These are phyloP conservation scores for Phytophthora cactorum DNA, from an alignment of 352 stramenopile genomes.

Conservation along the genomic window DNA sequence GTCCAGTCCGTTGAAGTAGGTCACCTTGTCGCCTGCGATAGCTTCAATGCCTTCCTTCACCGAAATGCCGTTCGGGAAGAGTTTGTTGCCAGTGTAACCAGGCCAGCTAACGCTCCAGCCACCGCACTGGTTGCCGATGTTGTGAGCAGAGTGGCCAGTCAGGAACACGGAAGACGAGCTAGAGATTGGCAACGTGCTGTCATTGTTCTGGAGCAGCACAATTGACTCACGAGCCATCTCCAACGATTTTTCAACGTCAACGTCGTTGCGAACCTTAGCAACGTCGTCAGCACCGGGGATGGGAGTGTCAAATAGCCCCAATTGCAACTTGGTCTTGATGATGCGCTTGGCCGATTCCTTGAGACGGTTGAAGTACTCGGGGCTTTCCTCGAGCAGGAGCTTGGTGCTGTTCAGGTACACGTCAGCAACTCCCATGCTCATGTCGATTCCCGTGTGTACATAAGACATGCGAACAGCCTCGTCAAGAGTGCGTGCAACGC, in stretches of 20 bases:
- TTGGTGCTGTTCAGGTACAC: constrained; percentile 52
- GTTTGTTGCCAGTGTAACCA: constrained; percentile 54
- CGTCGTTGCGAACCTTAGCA: constrained; percentile 42
- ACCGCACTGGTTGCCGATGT: constrained; percentile 43
- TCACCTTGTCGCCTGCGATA: constrained; percentile 28
- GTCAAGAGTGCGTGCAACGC: constrained; percentile 36
- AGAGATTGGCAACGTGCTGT: constrained; percentile 52
- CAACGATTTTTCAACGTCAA: constrained; percentile 54
- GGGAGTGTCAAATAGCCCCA: constrained; percentile 65
- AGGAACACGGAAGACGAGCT: constrained; percentile 33
- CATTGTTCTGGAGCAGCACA: constrained; percentile 81
- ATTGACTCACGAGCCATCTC: constrained; percentile 76
- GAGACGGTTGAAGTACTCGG: constrained; percentile 48
- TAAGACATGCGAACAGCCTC: constrained; percentile 70
- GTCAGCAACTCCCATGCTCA: constrained; percentile 79
- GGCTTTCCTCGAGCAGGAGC: constrained; percentile 40
- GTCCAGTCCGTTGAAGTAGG: constrained; percentile 61
- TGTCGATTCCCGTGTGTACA: constrained; percentile 79
- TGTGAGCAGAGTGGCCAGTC: constrained; percentile 34
- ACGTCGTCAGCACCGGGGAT: constrained; percentile 52
- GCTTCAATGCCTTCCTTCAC: constrained; percentile 56
- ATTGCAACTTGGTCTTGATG: constrained; percentile 65
- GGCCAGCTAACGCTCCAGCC: constrained; percentile 63
- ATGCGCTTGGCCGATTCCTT: constrained; percentile 62
- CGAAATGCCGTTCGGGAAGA: constrained; percentile 56